phyloP scores from a whole-genome alignment of 768 basidiomycete genomes.

The Xerocomellus intermedius region DNA sequence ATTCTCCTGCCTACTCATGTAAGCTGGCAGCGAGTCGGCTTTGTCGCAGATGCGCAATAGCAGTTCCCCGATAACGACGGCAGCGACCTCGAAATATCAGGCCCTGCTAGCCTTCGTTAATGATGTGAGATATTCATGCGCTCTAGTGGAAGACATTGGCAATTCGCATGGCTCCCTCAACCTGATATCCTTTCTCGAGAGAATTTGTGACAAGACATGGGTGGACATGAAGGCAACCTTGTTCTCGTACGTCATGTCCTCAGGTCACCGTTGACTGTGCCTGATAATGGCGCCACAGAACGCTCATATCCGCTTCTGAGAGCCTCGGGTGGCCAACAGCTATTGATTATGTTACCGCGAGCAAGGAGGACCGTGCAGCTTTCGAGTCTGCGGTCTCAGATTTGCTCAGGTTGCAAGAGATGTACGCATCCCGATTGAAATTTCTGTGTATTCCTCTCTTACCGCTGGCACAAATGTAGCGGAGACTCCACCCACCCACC shows the following conservation, averaged over 20 bases:
- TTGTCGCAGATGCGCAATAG: conserved; percentile 47
- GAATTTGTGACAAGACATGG: conserved; percentile 75
- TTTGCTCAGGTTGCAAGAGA: conserved; percentile 69
- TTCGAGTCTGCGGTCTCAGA: conserved; percentile 83
- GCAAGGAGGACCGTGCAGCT: conserved; percentile 48
- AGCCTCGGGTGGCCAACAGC: conserved; percentile 81
- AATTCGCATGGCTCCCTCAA: conserved; percentile 52
- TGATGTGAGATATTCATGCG: conserved; percentile 45
- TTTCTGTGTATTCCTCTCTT: not conserved
- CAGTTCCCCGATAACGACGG: conserved; percentile 40
- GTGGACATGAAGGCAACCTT: conserved; percentile 64
- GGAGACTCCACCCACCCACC: conserved; percentile 47
- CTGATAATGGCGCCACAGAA: conserved; percentile 39
- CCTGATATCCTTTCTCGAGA: conserved; percentile 59
- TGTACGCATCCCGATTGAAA: conserved; percentile 50
- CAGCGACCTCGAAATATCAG: conserved; percentile 57
- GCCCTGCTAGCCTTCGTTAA: conserved; percentile 59
- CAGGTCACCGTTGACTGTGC: not conserved
- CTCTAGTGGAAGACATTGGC: conserved; percentile 43
- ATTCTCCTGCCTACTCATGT: conserved; percentile 5
- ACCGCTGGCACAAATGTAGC: conserved; percentile 33
- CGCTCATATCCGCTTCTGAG: conserved; percentile 64
- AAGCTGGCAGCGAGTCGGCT: conserved; percentile 52
- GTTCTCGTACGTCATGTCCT: conserved; percentile 49
- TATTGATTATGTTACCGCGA: conserved; percentile 58